phyloP scores from a whole-genome alignment of 2,329 filamentous ascomycete species.

The Karstenula rhodostoma region DNA sequence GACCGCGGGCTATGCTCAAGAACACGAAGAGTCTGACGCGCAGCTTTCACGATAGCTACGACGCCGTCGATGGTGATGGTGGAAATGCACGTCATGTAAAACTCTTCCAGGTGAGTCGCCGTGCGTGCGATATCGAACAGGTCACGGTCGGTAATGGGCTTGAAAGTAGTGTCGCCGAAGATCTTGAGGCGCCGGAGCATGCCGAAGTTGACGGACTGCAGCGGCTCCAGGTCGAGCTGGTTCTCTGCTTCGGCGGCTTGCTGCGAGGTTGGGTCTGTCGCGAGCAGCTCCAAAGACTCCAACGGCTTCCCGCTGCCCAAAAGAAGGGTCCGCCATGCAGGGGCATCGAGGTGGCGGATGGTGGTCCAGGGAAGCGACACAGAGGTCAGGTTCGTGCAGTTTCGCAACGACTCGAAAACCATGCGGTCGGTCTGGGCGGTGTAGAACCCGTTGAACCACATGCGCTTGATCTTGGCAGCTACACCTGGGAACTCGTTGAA shows the following conservation, averaged over 20 bases:
- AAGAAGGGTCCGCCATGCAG: slow-evolving; percentile 59
- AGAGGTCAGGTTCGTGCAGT: slow-evolving; percentile 57
- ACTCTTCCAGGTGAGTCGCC: slow-evolving; percentile 60
- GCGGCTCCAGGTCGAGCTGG: slow-evolving; percentile 53
- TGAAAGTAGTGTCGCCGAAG: slow-evolving; percentile 62
- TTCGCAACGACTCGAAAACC: slow-evolving; percentile 58
- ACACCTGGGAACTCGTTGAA: slow-evolving; percentile 56
- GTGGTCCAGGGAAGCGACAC: slow-evolving; percentile 63
- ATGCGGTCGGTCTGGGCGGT: slow-evolving; percentile 59
- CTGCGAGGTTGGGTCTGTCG: slow-evolving; percentile 57
- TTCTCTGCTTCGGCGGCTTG: slow-evolving; percentile 53
- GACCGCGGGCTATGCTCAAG: slow-evolving; percentile 63
- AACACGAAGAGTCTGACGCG: slow-evolving; percentile 57
- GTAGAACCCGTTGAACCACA: slow-evolving; percentile 66
- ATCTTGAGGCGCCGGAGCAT: slow-evolving; percentile 61
- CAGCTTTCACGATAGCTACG: slow-evolving; percentile 61
- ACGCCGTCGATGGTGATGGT: slow-evolving; percentile 62
- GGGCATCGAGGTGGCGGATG: slow-evolving; percentile 57
- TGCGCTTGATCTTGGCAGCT: slow-evolving; percentile 58
- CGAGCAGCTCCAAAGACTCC: slow-evolving; percentile 61
- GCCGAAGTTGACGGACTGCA: slow-evolving; percentile 60
- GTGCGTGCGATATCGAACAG: slow-evolving; percentile 60
- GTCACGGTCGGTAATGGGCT: slow-evolving; percentile 60
- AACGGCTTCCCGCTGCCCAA: slow-evolving; percentile 55
- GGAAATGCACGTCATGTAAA: slow-evolving; percentile 63